phyloP scores from a whole-genome alignment of 2,329 filamentous ascomycete genomes.

The Ascochyta koolunga region DNA sequence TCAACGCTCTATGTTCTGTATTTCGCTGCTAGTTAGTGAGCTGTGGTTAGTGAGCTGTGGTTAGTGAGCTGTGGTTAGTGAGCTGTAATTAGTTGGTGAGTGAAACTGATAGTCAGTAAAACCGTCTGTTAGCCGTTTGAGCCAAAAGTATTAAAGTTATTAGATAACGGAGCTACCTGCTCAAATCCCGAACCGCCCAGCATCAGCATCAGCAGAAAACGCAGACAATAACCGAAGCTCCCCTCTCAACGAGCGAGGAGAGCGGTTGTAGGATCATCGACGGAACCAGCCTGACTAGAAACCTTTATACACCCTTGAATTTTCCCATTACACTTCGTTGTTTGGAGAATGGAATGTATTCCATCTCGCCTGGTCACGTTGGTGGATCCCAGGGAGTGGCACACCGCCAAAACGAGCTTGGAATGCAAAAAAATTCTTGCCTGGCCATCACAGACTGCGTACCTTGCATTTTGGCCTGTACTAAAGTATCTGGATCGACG shows the following conservation, averaged over 20 bases:
- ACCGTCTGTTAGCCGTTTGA: background rate
- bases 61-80: background rate
- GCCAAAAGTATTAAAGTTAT: background rate
- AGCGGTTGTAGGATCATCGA: background rate
- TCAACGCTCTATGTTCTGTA: constrained; percentile 7
- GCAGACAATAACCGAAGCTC: background rate
- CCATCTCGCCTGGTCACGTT: background rate
- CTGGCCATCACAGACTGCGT: background rate
- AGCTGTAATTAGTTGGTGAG: background rate
- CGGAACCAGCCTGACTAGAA: background rate
- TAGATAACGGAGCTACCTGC: background rate
- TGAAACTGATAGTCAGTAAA: background rate
- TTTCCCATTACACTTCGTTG: background rate
- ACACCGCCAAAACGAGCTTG: background rate
- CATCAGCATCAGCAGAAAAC: background rate
- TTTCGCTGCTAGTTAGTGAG: background rate
- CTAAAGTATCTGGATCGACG: background rate
- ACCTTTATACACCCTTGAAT: constrained; percentile 1
- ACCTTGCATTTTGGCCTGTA: constrained; percentile 3
- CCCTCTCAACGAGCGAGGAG: constrained; percentile 3
- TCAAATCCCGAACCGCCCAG: background rate
- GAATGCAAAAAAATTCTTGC: background rate
- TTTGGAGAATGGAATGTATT: constrained; percentile 9
- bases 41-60: background rate
- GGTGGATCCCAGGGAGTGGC: constrained; percentile 3